Conservation (phyloP, 2,329 filamentous ascomycete species). For the Dothistroma septosporum region DNA sequence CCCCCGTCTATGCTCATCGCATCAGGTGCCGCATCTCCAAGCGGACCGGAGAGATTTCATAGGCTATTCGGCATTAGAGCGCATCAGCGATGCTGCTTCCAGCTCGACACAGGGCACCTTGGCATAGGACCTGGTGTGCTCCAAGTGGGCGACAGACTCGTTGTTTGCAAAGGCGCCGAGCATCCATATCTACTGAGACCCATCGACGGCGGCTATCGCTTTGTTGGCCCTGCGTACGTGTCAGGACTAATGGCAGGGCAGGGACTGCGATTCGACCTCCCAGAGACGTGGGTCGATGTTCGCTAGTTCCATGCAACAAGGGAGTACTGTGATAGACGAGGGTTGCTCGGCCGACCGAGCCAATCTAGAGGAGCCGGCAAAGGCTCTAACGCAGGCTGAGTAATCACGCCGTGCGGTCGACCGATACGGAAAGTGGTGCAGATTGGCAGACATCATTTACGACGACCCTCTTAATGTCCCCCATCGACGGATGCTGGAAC, state of each 20-base stretch:
- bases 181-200: not conserved
- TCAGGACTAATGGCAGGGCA: conserved; percentile 1
- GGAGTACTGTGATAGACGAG: not conserved
- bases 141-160: not conserved
- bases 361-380: no score
- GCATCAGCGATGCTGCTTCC: not conserved
- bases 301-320: not conserved
- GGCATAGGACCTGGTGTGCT: not conserved
- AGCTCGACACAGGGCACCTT: conserved; percentile 1
- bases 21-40: not conserved
- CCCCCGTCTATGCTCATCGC: not conserved
- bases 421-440: not conserved
- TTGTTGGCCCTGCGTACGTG: not conserved
- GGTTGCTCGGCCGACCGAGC: not conserved
- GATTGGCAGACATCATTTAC: not conserved
- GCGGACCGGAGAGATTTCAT: not conserved
- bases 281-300: not conserved
- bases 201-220: not conserved
- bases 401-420: not conserved
- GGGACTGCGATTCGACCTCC: not conserved
- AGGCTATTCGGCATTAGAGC: not conserved
- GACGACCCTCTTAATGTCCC: not conserved
- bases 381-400: not conserved
- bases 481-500: no score
- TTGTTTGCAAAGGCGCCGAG: conserved; percentile 2